Evolutionary conservation across 129 eudicot species (phyloP).

Genomic region (Helianthus tuberosus): DNA sequence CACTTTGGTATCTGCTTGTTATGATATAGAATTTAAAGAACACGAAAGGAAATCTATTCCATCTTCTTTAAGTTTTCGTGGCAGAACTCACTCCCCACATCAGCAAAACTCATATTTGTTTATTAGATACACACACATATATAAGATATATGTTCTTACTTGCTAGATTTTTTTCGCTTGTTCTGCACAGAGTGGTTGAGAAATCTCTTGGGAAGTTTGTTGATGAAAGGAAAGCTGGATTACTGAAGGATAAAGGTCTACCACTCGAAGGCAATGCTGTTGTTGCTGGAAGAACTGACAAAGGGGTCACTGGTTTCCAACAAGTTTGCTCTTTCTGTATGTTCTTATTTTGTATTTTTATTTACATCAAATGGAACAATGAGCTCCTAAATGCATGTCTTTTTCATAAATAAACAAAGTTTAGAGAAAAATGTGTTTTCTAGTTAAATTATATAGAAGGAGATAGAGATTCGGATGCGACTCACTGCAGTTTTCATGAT

Average conservation of each 20-base stretch:
- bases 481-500: too few relatives aligned
- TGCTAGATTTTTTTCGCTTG: background rate
- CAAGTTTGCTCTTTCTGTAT: constrained; percentile 98
- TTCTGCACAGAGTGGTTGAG: constrained; percentile 68
- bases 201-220: constrained; percentile 79
- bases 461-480: too few relatives aligned
- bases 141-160: background rate
- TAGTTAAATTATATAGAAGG: too few relatives aligned
- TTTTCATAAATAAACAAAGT: too few relatives aligned
- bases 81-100: background rate
- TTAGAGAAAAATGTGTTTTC: too few relatives aligned
- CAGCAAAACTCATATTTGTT: background rate
- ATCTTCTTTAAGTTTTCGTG: background rate
- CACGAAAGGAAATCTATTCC: background rate
- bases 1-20: background rate
- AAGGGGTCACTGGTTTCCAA: constrained; percentile 86
- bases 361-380: background rate
- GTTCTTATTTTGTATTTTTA: constrained; percentile 14
- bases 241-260: constrained; percentile 69
- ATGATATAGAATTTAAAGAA: background rate
- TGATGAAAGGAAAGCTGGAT: constrained; percentile 78
- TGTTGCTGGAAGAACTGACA: constrained; percentile 98
- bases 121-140: background rate
- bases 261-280: constrained; percentile 74
- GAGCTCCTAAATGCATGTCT: background rate